Base-by-base conservation (phyloP, 2,329 filamentous ascomycete genomes). In the Neophaeococcomyces mojaviensis region DNA sequence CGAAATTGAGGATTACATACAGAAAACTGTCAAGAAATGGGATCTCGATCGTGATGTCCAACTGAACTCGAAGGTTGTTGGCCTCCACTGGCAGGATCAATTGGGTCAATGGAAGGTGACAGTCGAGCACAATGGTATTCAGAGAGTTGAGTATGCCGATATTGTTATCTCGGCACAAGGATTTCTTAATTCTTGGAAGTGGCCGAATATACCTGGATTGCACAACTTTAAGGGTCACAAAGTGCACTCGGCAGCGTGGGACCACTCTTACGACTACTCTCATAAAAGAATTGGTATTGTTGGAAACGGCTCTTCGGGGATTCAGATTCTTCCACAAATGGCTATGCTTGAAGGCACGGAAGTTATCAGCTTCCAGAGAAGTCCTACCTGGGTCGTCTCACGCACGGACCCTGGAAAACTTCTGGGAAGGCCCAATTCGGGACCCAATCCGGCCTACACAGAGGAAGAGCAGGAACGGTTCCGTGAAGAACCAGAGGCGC, bases 1-100 rank as follows among this genome's bases (percentile, higher is more conserved):
- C 7, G 69, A 71, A 52, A 70, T 71, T 30, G 59, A 61, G 7
- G 62, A 65, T 15, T 72, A 72, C 50, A 64, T 68, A 57, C 55
- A 67, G 40, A 50, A 55, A 1, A 58, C 59, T 6, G 65, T 64
- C 13, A 59, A 57, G 22, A 70, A 71, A 49, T 68, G 66, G 49
- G 58, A 64, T 22, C 57, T 69, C 0, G 63, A 65, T 26, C 56
- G 62, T 13, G 61, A 66, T 40, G 55, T 71, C 26, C 61, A 64
- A 30, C 58, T 68, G 46, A 55, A 61, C 15, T 61, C 63, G 34
- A 57, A 58, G 20, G 66, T 71, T 1, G 54, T 59, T 10, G 59
- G 57, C n/a, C 65, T 67, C 2, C 44, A 55, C 4, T 72, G 68
- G 68, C 55, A 66, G 18, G 63, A 68, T 28, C 50, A 54, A 0